Conservation (phyloP, 345 rosid species). For the Syzygium grande region DNA sequence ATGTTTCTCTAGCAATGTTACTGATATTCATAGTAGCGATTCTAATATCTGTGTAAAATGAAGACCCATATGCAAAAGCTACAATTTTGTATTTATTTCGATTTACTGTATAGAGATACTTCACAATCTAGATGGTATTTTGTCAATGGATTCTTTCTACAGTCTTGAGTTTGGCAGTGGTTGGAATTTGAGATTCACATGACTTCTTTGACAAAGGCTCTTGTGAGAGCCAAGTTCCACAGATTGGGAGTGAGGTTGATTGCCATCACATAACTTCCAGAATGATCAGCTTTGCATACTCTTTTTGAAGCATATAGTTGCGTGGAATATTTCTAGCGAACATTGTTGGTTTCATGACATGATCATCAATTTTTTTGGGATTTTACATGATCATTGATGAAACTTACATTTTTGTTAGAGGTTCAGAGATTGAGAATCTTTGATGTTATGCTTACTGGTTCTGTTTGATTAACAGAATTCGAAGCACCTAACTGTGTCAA, state of each 20-base stretch:
- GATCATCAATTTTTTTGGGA: not conserved
- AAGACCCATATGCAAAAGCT: not conserved
- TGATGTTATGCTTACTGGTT: not conserved
- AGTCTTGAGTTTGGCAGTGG: not conserved
- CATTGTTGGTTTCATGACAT: not conserved
- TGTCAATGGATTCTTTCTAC: not conserved
- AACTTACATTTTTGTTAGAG: not conserved
- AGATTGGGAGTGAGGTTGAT: not conserved
- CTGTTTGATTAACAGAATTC: slow-evolving; percentile 45
- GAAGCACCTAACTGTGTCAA: slow-evolving; percentile 53
- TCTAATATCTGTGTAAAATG: not conserved
- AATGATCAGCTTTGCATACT: not conserved
- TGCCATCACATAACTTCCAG: not conserved
- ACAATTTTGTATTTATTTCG: not conserved
- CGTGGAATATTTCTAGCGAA: not conserved
- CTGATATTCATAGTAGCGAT: not conserved
- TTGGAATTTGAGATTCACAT: not conserved
- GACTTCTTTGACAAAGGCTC: not conserved
- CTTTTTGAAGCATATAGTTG: not conserved
- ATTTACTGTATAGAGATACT: not conserved
- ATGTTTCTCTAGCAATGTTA: not conserved
- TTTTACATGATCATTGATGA: not conserved
- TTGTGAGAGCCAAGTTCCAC: not conserved
- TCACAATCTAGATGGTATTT: not conserved
- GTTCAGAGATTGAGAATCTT: not conserved